Evolutionary conservation across 192 early-diverging fungal genomes (phyloP).

Genomic region (Rhizophagus clarus): DNA sequence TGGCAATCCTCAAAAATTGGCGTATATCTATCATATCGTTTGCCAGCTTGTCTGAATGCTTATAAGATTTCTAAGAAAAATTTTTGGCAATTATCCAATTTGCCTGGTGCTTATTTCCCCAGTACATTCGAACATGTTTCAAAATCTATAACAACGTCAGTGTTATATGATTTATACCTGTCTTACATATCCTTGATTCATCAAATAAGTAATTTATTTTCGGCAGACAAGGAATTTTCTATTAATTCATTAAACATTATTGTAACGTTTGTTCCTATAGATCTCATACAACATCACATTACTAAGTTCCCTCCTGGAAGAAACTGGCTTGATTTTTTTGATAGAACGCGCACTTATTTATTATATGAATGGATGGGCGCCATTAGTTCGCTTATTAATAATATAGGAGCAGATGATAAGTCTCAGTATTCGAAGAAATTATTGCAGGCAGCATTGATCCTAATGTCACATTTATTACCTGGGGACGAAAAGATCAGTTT

Average conservation of each 20-base stretch:
- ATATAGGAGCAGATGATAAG: neutral
- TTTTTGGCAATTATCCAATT: slow-evolving; percentile 29
- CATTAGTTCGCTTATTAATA: neutral
- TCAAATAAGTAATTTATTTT: neutral
- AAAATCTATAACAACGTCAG: neutral
- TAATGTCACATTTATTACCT: neutral
- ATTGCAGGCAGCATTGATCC: neutral
- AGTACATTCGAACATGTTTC: neutral
- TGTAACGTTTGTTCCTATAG: neutral
- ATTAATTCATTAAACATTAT: neutral
- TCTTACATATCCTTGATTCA: slow-evolving; percentile 15
- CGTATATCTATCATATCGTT: neutral
- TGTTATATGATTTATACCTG: neutral
- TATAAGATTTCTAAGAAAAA: neutral
- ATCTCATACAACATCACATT: neutral
- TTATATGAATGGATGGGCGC: slow-evolving; percentile 15
- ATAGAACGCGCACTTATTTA: slow-evolving; percentile 15
- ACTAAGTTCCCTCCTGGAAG: neutral
- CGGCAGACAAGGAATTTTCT: neutral
- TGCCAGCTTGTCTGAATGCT: neutral
- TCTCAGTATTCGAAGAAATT: neutral
- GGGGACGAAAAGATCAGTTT: slow-evolving; percentile 27
- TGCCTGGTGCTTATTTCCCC: slow-evolving; percentile 22
- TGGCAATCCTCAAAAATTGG: neutral
- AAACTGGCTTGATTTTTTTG: slow-evolving; percentile 31